Evolutionary conservation across 495 filamentous ascomycete species (phyloP).

Genomic region (Talaromyces trachyspermus): DNA sequence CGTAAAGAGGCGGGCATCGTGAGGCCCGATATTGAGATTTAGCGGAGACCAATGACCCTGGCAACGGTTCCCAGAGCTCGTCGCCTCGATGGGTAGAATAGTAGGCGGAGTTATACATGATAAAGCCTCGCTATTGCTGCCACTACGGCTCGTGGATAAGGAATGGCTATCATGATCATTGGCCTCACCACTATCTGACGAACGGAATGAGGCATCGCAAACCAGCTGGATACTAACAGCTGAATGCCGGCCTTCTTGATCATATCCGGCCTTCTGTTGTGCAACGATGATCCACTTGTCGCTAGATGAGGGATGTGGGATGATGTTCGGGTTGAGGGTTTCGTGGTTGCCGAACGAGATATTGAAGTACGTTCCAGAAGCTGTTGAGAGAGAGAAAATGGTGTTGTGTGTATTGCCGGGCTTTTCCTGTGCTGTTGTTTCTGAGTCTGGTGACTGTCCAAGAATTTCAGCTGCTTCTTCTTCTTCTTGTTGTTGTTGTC

Average conservation of each 20-base stretch:
- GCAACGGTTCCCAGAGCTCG: slow-evolving; percentile 29
- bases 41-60: slow-evolving; percentile 26
- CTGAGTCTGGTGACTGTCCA: too few relatives aligned
- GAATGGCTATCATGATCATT: neutral
- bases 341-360: slow-evolving; percentile 30
- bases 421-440: too few relatives aligned
- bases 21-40: slow-evolving; percentile 37
- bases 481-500: neutral
- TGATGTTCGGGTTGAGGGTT: slow-evolving; percentile 45
- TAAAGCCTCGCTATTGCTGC: slow-evolving; percentile 17
- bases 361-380: slow-evolving; percentile 31
- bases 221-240: slow-evolving; percentile 32
- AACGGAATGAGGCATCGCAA: slow-evolving; percentile 39
- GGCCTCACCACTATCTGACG: neutral
- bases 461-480: too few relatives aligned
- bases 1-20: slow-evolving; percentile 49
- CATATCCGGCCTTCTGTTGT: slow-evolving; percentile 16
- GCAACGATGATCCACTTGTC: slow-evolving; percentile 42
- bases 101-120: slow-evolving; percentile 28
- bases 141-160: slow-evolving; percentile 7
- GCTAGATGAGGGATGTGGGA: slow-evolving; percentile 38
- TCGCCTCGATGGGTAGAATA: slow-evolving; percentile 35
- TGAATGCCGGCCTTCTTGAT: neutral
- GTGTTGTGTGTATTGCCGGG: slow-evolving; percentile 15
- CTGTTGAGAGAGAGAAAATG: slow-evolving; percentile 35